A percentile compares a stretch with the other conserved stretches of the same genome.
Conservation (phyloP, 208 protist species). For the Trypanosoma scelopori region DNA sequence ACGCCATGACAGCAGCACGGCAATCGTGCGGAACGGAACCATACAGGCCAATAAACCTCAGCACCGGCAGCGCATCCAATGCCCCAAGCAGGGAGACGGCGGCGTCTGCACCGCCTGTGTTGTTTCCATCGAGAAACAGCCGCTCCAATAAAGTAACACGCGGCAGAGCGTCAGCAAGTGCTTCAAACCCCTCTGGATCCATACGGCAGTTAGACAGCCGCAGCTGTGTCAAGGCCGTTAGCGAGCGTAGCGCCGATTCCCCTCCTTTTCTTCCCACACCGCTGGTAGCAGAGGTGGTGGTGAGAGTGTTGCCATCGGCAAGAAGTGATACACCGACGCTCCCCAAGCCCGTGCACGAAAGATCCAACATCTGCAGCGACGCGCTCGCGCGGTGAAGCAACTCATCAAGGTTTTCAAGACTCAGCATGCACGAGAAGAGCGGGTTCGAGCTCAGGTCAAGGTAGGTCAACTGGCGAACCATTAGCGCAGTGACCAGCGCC, state of each 20-base stretch:
- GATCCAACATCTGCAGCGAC: slow-evolving; percentile 44
- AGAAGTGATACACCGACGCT: slow-evolving; percentile 65
- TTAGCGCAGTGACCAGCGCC: slow-evolving; percentile 18
- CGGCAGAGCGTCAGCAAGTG: slow-evolving; percentile 48
- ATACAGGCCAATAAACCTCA: slow-evolving; percentile 23
- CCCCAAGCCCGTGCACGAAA: slow-evolving; percentile 70
- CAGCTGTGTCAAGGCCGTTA: slow-evolving; percentile 43
- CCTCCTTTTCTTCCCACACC: background rate
- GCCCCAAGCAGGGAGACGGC: slow-evolving; percentile 13
- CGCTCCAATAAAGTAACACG: slow-evolving; percentile 35
- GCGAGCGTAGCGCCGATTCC: slow-evolving; percentile 37
- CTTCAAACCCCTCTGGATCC: slow-evolving; percentile 54
- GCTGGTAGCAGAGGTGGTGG: background rate
- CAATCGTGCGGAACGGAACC: slow-evolving; percentile 6
- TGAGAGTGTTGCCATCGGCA: slow-evolving; percentile 47
- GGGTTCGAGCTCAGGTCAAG: slow-evolving; percentile 66
- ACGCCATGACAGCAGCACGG: slow-evolving; percentile 1
- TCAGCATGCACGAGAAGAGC: slow-evolving; percentile 39
- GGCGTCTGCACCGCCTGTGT: background rate
- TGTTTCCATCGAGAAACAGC: slow-evolving; percentile 60
- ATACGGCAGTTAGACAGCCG: slow-evolving; percentile 50
- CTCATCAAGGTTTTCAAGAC: slow-evolving; percentile 43
- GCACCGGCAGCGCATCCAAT: slow-evolving; percentile 2
- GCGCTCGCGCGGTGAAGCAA: slow-evolving; percentile 33
- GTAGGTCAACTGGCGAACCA: slow-evolving; percentile 36